phyloP scores from a whole-genome alignment of 441 rosid species.

The Francoa sonchifolia region DNA sequence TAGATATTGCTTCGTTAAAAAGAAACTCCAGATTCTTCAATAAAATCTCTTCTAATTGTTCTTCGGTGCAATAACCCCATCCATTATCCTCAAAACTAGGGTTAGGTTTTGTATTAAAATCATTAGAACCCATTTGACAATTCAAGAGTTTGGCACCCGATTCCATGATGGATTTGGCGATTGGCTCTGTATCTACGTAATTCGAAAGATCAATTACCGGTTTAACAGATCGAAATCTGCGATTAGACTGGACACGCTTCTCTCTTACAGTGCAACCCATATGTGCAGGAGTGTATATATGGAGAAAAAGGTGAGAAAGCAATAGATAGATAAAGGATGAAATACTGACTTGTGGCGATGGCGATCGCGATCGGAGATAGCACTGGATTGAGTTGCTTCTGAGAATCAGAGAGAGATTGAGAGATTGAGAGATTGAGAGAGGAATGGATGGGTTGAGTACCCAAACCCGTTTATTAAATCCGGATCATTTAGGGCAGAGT shows the following conservation, averaged over 20 bases:
- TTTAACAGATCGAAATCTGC: conserved; percentile 48
- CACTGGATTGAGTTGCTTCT: too few relatives aligned
- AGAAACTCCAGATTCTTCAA: conserved; percentile 50
- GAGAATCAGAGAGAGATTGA: too few relatives aligned
- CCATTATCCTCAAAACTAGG: conserved; percentile 40
- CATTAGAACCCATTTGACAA: conserved; percentile 31
- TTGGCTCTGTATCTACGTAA: conserved; percentile 24
- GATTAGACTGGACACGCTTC: conserved; percentile 48
- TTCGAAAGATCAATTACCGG: conserved; percentile 49
- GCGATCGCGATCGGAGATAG: too few relatives aligned
- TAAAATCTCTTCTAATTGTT: conserved; percentile 61
- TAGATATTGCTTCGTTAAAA: conserved; percentile 55
- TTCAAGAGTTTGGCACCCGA: conserved; percentile 45
- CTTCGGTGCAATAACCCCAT: conserved; percentile 78
- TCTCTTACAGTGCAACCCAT: conserved; percentile 70
- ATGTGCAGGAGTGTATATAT: neutral
- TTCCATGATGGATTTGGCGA: conserved; percentile 36
- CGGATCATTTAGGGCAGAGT: too few relatives aligned
- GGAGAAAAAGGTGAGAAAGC: too few relatives aligned
- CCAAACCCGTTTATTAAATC: too few relatives aligned
- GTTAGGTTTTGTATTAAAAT: conserved; percentile 14
- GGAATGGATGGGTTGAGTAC: too few relatives aligned
- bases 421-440: too few relatives aligned
- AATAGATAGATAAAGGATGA: too few relatives aligned
- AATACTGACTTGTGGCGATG: too few relatives aligned